Percentiles rank a stretch among this genome's conserved stretches.
phyloP scores from a whole-genome alignment of 2,329 filamentous ascomycete genomes.

The Arthroderma sp. region DNA sequence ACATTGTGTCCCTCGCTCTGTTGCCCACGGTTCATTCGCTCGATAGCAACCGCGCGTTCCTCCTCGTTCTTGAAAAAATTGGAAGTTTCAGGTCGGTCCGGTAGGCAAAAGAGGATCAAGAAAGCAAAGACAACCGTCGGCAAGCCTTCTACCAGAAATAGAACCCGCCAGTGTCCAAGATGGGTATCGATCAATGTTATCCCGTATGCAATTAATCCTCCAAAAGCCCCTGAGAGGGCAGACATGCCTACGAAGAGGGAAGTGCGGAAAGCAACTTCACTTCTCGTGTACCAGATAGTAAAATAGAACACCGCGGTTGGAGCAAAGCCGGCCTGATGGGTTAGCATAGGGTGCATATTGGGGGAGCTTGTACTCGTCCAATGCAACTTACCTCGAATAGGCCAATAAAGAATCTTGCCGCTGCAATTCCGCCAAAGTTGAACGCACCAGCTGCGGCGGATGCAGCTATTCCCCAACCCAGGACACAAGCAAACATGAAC shows the following conservation, averaged over 20 bases:
- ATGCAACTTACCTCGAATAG: slow-evolving; percentile 36
- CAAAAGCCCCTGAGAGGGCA: slow-evolving; percentile 41
- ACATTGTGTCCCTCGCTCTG: slow-evolving; percentile 9
- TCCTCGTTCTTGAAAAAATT: slow-evolving; percentile 9
- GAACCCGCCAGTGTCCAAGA: slow-evolving; percentile 35
- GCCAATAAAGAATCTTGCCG: slow-evolving; percentile 45
- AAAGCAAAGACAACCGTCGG: slow-evolving; percentile 33
- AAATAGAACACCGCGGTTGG: slow-evolving; percentile 49
- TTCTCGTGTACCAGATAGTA: slow-evolving; percentile 44
- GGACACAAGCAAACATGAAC: slow-evolving; percentile 10
- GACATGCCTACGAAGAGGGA: slow-evolving; percentile 41
- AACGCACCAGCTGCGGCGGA: slow-evolving; percentile 39
- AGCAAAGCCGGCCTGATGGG: slow-evolving; percentile 43
- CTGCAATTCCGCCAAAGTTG: slow-evolving; percentile 41
- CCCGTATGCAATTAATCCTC: slow-evolving; percentile 34
- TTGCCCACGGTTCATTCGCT: slow-evolving; percentile 10
- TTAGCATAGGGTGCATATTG: slow-evolving; percentile 41
- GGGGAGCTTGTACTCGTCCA: slow-evolving; percentile 9
- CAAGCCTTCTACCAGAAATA: slow-evolving; percentile 39
- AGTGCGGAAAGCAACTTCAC: slow-evolving; percentile 42
- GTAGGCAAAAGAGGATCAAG: slow-evolving; percentile 32
- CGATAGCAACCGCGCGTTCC: slow-evolving; percentile 7
- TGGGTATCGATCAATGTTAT: slow-evolving; percentile 16
- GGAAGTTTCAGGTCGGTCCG: slow-evolving; percentile 23
- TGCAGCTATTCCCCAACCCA: slow-evolving; percentile 43